Evolutionary conservation across 2,329 filamentous ascomycete genomes (phyloP), one percentile per base, ranked within the genome.

Genomic region (Rhinocladiella similis): DNA sequence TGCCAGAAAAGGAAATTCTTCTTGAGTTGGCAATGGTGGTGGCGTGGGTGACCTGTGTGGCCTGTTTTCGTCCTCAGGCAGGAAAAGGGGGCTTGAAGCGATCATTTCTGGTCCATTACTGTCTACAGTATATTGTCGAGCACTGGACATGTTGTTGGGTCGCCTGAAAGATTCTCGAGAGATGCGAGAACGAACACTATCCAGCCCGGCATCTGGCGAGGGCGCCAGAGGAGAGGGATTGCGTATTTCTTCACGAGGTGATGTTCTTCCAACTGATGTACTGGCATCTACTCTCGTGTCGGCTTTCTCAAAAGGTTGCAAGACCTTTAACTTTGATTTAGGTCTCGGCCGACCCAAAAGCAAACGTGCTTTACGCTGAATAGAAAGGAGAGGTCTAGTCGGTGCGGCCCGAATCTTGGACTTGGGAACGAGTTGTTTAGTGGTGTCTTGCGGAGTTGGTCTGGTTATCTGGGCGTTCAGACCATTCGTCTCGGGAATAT

Each of bases 1-100:
- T n/a, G 14, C 35, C 3, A 47, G 41, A 20, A 56, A 51, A 16
- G 27, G 49, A 19, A 58, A 54, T 27, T 58, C 52, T 14, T 61
- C 59, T 33, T 58, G 55, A 14, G 55, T 54, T 13, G 46, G 46
- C 14, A 54, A 7, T 12, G 25, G 46, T 18, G 5, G n/a, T 5
- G 53, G 56, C 13, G 59, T 51, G 18, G 56, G 47, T 35, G 48
- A 36, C 18, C 12, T 41, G 9, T 25, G 19, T n/a, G 19, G 18
- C 7, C 19, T 10, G 27, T 53, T 42, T 7, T 53, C 51, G n/a
- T 62, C 47, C 25, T 41, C 56, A 7, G 56, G 59, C 19, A 62
- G 35, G 41, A 62, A 62, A 9, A 62, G 47, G 12, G 59, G 59
- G 41, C 59, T 62, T 33, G 29, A 52, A 25, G 16, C 22, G 33